Evolutionary conservation across 441 rosid species (phyloP), one percentile per base, ranked within the genome.

Genomic region (Arabidopsis lyrata): DNA sequence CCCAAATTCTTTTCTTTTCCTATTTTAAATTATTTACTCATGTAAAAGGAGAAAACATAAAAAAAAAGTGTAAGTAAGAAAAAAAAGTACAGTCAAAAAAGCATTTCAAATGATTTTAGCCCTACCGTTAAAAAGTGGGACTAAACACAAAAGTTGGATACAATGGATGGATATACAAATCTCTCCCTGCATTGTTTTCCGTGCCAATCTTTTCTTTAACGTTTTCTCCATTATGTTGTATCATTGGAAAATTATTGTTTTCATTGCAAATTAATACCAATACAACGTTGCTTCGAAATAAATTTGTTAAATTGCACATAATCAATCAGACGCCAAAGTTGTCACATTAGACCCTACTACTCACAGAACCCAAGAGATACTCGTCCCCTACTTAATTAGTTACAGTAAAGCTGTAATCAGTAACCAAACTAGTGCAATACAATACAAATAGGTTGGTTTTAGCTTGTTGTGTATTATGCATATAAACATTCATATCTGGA

Each of bases 111-210:
- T 63, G 29, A 63, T 75, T 62, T 75, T 54, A 62, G 62, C 70
- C 53, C 65, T 35, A 62, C 53, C 36, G 59, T 68, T 62, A 45
- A 44, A 66, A 68, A n/a, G 58, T 15, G 39, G 39, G 57, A 59
- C 55, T 66, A 9, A 9, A 34, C 34, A 64, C 47, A 55, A 73
- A 66, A 58, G 66, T 48, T 66, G 42, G 34, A 35, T 29, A 63
- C 41, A 48, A 62, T 20, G n/a, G n/a, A n/a, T n/a, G 18, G 48
- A 54, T 48, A 48, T 35, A 45, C 54, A 39, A 52, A 61, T 68
- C 48, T 50, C 56, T 67, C 68, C 22, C 35, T 44, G 38, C 79
- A 75, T 76, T 68, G 79, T 63, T 76, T 76, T 76, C 70, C 60
- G 79, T 63, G 75, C 36, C 79, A 45, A 55, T 61, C 64, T 68